phyloP scores from a whole-genome alignment of 768 basidiomycete species.

The Scleroderma bovista region DNA sequence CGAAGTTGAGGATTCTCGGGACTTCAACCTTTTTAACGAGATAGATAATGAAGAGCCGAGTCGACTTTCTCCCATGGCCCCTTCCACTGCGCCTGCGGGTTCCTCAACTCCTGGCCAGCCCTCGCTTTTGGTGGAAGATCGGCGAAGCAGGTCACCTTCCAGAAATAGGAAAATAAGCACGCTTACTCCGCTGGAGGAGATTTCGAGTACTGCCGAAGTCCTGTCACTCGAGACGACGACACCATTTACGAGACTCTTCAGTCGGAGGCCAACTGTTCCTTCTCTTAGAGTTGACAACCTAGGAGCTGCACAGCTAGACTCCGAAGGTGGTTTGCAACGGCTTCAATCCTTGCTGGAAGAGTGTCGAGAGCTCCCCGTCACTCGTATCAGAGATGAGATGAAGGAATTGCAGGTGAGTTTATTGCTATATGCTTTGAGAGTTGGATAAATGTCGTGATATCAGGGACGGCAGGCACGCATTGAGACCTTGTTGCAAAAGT shows the following conservation, averaged over 20 bases:
- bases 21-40: constrained; percentile 47
- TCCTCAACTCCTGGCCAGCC: constrained; percentile 6
- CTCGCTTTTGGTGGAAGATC: constrained; percentile 6
- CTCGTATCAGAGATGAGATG: constrained; percentile 70
- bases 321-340: constrained; percentile 43
- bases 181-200: constrained; percentile 22
- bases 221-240: constrained; percentile 24
- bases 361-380: constrained; percentile 57
- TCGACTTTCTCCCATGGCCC: constrained; percentile 5
- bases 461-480: constrained; percentile 76
- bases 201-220: constrained; percentile 25
- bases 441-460: constrained; percentile 1
- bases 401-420: constrained; percentile 67
- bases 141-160: constrained; percentile 4
- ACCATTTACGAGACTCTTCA: constrained; percentile 23
- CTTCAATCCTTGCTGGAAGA: constrained; percentile 62
- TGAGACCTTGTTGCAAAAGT: constrained; percentile 61
- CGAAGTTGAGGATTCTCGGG: constrained; percentile 51
- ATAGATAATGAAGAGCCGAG: constrained; percentile 38
- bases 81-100: constrained; percentile 7
- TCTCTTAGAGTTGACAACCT: constrained; percentile 24
- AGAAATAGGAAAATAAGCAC: constrained; percentile 24
- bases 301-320: constrained; percentile 1
- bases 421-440: background rate
- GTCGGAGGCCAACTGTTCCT: constrained; percentile 13